Conservation (phyloP, 1,139 yeast species). For the Wickerhamomyces sp. region DNA sequence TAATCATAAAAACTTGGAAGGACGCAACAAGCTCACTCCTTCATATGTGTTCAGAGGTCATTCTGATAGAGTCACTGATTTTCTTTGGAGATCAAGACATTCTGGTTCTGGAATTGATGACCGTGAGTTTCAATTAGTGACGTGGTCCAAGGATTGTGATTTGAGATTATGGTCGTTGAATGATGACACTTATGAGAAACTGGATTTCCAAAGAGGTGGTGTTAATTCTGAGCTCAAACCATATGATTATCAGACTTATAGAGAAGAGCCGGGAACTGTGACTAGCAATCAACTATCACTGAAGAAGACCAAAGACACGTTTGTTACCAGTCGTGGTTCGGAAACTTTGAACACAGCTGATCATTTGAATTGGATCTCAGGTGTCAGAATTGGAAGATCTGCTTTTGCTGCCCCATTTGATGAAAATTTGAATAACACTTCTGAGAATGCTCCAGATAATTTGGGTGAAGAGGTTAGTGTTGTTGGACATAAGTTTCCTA, state of each 20-base stretch:
- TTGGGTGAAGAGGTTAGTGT: conserved; percentile 87
- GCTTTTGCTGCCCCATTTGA: conserved; percentile 32
- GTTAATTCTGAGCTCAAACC: conserved; percentile 32
- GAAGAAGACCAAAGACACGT: conserved; percentile 29
- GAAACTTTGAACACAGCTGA: conserved; percentile 37
- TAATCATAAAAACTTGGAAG: conserved; percentile 39
- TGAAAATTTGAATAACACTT: conserved; percentile 26
- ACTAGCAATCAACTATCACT: conserved; percentile 15
- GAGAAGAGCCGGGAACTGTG: conserved; percentile 40
- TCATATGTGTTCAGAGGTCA: conserved; percentile 73
- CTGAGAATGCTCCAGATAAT: conserved; percentile 54
- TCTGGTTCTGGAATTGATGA: conserved; percentile 46
- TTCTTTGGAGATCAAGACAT: conserved; percentile 74
- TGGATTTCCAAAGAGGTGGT: conserved; percentile 45
- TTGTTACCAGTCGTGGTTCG: conserved; percentile 33
- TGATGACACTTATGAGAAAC: conserved; percentile 52
- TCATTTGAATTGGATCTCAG: conserved; percentile 90
- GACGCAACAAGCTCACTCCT: conserved; percentile 45
- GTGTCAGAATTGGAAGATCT: conserved; percentile 69
- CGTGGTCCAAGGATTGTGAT: conserved; percentile 92
- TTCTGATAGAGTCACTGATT: conserved; percentile 77
- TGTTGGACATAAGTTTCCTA: conserved; percentile 89
- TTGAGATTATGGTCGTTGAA: conserved; percentile 77
- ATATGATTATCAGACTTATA: conserved; percentile 42
- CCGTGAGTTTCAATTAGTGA: conserved; percentile 80